Conservation (phyloP, 306 rosid species). For the Glycyrrhiza uralensis region DNA sequence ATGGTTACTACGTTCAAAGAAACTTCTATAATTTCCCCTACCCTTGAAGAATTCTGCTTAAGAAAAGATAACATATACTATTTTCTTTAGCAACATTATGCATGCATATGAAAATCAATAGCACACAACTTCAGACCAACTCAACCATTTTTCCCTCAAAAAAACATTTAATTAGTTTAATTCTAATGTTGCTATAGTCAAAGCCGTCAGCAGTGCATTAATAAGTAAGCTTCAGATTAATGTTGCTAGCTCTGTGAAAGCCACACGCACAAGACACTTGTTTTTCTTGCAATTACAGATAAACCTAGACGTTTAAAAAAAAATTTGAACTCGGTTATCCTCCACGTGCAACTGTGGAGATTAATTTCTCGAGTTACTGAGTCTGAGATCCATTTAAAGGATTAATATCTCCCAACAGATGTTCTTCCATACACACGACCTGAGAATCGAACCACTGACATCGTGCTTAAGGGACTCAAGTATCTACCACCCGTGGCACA, state of each 20-base stretch:
- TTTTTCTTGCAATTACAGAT: background rate
- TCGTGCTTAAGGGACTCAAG: too few relatives aligned
- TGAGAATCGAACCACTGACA: too few relatives aligned
- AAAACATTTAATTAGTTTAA: background rate
- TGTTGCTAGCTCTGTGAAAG: background rate
- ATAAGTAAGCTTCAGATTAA: background rate
- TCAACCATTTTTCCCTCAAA: slow-evolving; percentile 12
- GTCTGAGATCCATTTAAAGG: too few relatives aligned
- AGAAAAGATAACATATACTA: background rate
- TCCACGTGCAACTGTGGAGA: too few relatives aligned
- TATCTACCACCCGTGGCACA: too few relatives aligned
- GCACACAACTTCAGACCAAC: slow-evolving; percentile 21
- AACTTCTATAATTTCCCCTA: slow-evolving; percentile 25
- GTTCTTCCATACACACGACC: too few relatives aligned
- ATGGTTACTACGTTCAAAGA: slow-evolving; percentile 27
- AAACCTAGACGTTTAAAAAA: too few relatives aligned
- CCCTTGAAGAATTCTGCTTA: slow-evolving; percentile 20
- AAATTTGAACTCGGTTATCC: too few relatives aligned
- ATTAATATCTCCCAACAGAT: too few relatives aligned
- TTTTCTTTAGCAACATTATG: slow-evolving; percentile 3
- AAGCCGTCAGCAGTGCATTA: slow-evolving; percentile 8
- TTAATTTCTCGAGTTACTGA: too few relatives aligned
- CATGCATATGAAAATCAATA: slow-evolving; percentile 28
- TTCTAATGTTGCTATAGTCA: background rate
- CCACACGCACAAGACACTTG: background rate